Conservation (phyloP, 768 basidiomycete genomes). For the Ephemerocybe angulata region DNA sequence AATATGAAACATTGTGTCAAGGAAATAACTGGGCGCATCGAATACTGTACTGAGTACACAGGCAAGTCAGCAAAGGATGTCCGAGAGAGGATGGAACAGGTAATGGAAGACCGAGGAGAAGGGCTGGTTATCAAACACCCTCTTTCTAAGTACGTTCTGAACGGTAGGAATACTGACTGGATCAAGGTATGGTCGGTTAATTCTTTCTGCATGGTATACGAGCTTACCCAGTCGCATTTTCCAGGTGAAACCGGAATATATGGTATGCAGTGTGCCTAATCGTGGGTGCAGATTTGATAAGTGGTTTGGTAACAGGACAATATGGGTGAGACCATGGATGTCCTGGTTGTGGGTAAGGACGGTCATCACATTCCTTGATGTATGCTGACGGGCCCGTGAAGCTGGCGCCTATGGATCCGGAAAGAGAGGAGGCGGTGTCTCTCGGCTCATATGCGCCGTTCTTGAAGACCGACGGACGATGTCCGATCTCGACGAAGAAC, state of each 20-base stretch:
- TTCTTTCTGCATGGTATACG: not conserved
- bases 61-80: constrained; percentile 84
- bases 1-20: constrained; percentile 68
- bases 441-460: constrained; percentile 86
- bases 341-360: constrained; percentile 78
- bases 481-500: constrained; percentile 51
- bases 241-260: constrained; percentile 83
- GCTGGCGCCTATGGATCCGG: constrained; percentile 88
- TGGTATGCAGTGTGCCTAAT: constrained; percentile 40
- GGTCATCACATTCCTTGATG: not conserved
- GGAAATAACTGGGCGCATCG: constrained; percentile 73
- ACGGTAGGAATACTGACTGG: constrained; percentile 90
- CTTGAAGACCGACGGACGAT: constrained; percentile 59
- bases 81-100: constrained; percentile 69
- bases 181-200: constrained; percentile 68
- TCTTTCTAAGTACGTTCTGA: constrained; percentile 73
- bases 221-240: not conserved
- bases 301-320: constrained; percentile 54
- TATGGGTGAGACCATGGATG: constrained; percentile 89
- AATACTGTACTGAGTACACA: constrained; percentile 67
- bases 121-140: constrained; percentile 92
- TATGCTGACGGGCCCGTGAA: constrained; percentile 24
- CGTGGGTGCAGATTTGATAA: not conserved
- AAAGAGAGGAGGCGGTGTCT: constrained; percentile 82
- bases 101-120: constrained; percentile 86